Evolutionary conservation across 2,329 filamentous ascomycete genomes (phyloP), one percentile per base, ranked within the genome.

Genomic region (Rutstroemia sp.): DNA sequence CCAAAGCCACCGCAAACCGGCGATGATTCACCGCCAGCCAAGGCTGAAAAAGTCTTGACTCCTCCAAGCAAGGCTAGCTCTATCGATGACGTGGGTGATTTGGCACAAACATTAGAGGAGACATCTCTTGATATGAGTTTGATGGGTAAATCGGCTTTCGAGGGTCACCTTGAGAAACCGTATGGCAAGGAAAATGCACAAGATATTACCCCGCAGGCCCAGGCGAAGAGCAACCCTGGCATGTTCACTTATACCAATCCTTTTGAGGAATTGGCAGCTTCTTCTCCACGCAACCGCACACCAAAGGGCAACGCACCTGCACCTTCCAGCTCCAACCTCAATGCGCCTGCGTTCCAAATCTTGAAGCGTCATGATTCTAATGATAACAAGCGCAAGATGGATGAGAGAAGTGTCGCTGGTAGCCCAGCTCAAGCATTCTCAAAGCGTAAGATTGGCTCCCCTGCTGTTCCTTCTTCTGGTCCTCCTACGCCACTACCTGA

Each of bases 201-300:
- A 21, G 25, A 57, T 25, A 7, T 49, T 21, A 54, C 60, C 25
- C 38, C 46, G 42, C 41, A 14, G n/a, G 6, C 25, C 10, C 25
- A 39, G 23, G 47, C 60, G 4, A 67, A 66, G 53, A 59, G 25
- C 39, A 51, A 57, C 25, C 62, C 60, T 50, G 63, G 68, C 52
- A 60, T 85, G 54, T 88, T 88, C 69, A 87, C 79, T 27, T 88
- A 88, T 71, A 78, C 84, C 64, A 89, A 89, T 64, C 86, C 86
- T 1, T 89, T 89, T 64, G 85, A 88, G 57, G 79, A 86, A 65
- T 73, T 89, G 59, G 80, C 83, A 57, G 82, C 83, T 45, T 83
- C 83, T 2, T 87, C 83, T 59, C 82, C 83, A 39, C 79, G 80
- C 52, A 82, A 81, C 61, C 74, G 73, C 54, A 79, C 78, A 25